These are phyloP conservation scores for Flaveria floridana DNA, from an alignment of 140 eudicot species.

Conservation along the genomic window DNA sequence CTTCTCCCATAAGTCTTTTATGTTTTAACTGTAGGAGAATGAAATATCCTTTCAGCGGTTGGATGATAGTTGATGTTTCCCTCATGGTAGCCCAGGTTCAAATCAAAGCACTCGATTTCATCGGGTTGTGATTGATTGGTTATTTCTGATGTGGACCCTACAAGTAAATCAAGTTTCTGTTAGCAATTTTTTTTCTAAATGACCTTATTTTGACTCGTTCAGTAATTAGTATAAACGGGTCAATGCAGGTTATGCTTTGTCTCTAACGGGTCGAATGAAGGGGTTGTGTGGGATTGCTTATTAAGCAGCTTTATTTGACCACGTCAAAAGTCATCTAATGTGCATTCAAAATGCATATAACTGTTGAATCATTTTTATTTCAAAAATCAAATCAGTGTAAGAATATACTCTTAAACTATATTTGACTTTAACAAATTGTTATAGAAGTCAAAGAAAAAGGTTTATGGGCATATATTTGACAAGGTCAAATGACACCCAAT, in stretches of 20 bases:
- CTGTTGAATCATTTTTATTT: neutral
- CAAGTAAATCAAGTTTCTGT: slow-evolving; percentile 13
- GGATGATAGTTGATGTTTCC: slow-evolving; percentile 40
- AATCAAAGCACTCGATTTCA: slow-evolving; percentile 26
- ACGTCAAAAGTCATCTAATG: neutral
- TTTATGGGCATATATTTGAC: neutral
- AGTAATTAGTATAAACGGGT: neutral
- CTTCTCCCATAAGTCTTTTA: slow-evolving; percentile 6
- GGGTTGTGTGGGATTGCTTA: neutral
- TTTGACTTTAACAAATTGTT: neutral
- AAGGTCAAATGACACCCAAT: neutral
- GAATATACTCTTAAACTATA: neutral
- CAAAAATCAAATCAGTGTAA: neutral
- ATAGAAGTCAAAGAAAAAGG: neutral
- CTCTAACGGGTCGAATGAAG: neutral
- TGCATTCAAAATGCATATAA: neutral
- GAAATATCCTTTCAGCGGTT: slow-evolving; percentile 35
- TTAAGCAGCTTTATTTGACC: slow-evolving; percentile 7
- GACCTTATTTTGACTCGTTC: neutral
- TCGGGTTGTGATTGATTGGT: slow-evolving; percentile 31
- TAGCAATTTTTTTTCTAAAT: neutral
- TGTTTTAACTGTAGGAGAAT: slow-evolving; percentile 37
- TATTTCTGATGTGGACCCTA: slow-evolving; percentile 46
- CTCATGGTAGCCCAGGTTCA: slow-evolving; percentile 37
- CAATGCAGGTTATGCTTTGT: neutral